Base-by-base conservation (phyloP, 495 filamentous ascomycete genomes). In the Copromyces sp. region DNA sequence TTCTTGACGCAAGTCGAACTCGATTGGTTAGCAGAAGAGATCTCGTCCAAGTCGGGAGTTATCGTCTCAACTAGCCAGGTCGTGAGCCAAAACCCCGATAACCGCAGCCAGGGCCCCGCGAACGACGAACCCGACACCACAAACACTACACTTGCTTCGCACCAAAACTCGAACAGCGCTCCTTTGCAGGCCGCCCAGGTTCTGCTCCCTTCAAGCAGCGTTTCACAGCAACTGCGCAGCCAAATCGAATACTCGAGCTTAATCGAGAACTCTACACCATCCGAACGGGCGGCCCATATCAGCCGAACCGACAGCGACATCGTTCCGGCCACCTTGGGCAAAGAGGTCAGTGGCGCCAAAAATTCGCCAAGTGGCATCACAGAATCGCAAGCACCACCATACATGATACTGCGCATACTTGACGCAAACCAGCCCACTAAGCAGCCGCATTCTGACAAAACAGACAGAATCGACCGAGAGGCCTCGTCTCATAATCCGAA, bases 121-220 rank as follows among this genome's bases (percentile, higher is more conserved):
- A 65, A 65, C 53, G 53, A 65, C 53, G 7, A 32, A 2, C 24
- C 14, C 35, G 29, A 65, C 3, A 35, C 12, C 14, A 65, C 53
- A 35, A 17, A 24, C 6, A 32, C 53, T 9, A 61, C 53, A 6
- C 24, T 32, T 5, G 2, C 12, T 61, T 35, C 53, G 7, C 24
- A 14, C 6, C 53, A 6, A 35, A 37, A 29, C 29, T 65, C 53
- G 3, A 65, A 65, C 29, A 65, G 29, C 53, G 53, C 29, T 9
- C 53, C 53, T 37, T 79, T 73, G 0, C 79, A 81, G 37, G 75
- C 74, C 9, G 82, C 81, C 6, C 80, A 83, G 68, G 45, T 76
- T 3, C 73, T 81, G 5, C 70, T 72, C 32, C 74, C 75, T n/a
- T 59, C 76, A 7, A 77, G 37, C 59, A 77, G 71, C 71, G 72